Conservation (phyloP, 306 rosid species). For the Castanea mollissima region DNA sequence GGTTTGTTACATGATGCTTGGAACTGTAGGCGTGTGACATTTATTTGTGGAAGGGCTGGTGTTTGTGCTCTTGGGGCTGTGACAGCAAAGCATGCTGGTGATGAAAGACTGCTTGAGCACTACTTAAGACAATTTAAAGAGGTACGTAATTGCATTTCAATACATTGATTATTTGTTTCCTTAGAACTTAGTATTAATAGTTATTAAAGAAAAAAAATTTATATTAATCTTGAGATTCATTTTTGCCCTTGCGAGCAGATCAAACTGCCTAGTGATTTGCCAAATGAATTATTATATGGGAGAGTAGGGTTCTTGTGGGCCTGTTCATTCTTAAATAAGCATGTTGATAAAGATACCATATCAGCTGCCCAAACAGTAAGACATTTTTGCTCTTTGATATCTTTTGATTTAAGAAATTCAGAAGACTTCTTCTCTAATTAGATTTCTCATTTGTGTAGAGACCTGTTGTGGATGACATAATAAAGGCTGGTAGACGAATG, state of each 20-base stretch:
- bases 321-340: constrained; percentile 70
- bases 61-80: constrained; percentile 83
- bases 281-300: constrained; percentile 77
- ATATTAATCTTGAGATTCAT: neutral
- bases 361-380: constrained; percentile 49
- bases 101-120: constrained; percentile 46
- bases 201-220: neutral
- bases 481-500: constrained; percentile 59
- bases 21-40: constrained; percentile 62
- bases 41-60: constrained; percentile 76
- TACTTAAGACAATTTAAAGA: constrained; percentile 57
- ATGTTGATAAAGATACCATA: constrained; percentile 55
- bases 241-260: constrained; percentile 48
- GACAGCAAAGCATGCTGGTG: constrained; percentile 64
- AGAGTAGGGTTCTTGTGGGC: constrained; percentile 83
- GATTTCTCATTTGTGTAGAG: constrained; percentile 42
- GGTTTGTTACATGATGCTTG: constrained; percentile 6
- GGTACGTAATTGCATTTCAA: constrained; percentile 32
- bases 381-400: neutral
- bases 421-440: neutral
- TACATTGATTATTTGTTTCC: constrained; percentile 9
- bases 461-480: constrained; percentile 60
- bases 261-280: constrained; percentile 53
- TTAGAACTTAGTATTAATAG: neutral
- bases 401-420: constrained; percentile 10